phyloP scores from a whole-genome alignment of 1,139 yeast species.

The Torulaspora pretoriensis region DNA sequence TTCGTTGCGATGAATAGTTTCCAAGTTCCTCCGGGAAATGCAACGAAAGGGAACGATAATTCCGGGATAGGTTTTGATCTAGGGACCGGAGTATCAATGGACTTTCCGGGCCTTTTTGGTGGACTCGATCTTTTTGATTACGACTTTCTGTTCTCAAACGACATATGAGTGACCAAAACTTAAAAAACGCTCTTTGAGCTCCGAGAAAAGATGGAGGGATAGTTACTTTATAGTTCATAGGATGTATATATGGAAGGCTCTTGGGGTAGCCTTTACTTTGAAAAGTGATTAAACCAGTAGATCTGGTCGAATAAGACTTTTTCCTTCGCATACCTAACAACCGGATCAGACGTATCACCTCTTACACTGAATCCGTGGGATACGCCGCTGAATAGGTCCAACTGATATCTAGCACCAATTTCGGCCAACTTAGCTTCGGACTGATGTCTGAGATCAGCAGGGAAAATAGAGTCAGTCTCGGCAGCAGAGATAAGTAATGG shows the following conservation, averaged over 20 bases:
- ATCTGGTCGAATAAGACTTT: constrained; percentile 60
- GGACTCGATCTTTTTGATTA: constrained; percentile 31
- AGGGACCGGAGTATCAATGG: constrained; percentile 7
- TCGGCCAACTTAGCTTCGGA: constrained; percentile 56
- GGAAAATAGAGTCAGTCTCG: constrained; percentile 58
- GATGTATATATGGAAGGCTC: no score
- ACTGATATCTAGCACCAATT: constrained; percentile 50
- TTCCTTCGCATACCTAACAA: constrained; percentile 62
- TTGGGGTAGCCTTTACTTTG: background rate
- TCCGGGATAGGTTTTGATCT: constrained; percentile 4
- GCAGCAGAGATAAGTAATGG: constrained; percentile 74
- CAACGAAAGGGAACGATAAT: background rate
- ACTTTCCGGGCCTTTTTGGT: constrained; percentile 25
- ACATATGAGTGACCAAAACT: constrained; percentile 1
- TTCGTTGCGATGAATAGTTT: background rate
- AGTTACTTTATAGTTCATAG: no score
- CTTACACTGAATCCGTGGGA: constrained; percentile 73
- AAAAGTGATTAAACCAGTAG: constrained; percentile 42
- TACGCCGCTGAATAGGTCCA: constrained; percentile 58
- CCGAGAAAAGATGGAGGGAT: no score
- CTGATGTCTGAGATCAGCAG: constrained; percentile 55
- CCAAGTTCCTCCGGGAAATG: background rate
- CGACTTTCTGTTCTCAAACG: constrained; percentile 31
- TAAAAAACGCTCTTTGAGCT: no score
- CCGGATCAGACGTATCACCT: constrained; percentile 60